Evolutionary conservation across 1,284 basidiomycete genomes (phyloP).

Genomic region (Malassezia japonica): DNA sequence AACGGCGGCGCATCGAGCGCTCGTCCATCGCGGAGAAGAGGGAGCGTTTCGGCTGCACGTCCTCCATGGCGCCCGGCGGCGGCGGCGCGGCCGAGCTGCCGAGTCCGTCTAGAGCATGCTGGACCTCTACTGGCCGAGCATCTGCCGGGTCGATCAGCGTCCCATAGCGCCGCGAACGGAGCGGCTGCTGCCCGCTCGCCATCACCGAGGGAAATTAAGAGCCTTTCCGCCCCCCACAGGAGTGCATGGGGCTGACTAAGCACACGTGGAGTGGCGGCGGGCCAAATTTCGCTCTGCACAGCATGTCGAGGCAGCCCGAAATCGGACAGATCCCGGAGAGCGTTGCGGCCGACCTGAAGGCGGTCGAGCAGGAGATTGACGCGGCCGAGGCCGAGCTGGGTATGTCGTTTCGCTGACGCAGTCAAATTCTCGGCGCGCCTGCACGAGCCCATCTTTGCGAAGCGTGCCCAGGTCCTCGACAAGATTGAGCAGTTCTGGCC

Average conservation of each 20-base stretch:
- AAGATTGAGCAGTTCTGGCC: slow-evolving; percentile 40
- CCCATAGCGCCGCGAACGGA: slow-evolving; percentile 11
- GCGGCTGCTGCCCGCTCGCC: neutral
- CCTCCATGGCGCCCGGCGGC: slow-evolving; percentile 10
- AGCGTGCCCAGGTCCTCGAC: slow-evolving; percentile 34
- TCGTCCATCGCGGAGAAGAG: neutral
- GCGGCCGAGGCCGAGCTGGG: slow-evolving; percentile 28
- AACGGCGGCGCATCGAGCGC: neutral
- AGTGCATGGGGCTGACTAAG: slow-evolving; percentile 1
- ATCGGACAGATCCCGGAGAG: slow-evolving; percentile 10
- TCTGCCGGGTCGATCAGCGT: neutral
- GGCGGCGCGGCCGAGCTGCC: slow-evolving; percentile 9
- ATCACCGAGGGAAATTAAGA: neutral
- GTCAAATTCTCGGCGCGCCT: slow-evolving; percentile 37
- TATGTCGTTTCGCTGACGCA: slow-evolving; percentile 2
- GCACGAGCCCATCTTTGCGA: slow-evolving; percentile 36
- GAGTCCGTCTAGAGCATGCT: neutral
- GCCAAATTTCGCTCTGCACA: neutral
- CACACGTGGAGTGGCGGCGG: neutral
- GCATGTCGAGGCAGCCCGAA: slow-evolving; percentile 17
- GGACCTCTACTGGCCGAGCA: neutral
- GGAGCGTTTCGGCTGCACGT: neutral
- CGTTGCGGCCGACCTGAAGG: slow-evolving; percentile 23
- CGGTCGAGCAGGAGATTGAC: slow-evolving; percentile 29
- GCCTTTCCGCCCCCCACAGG: neutral